Evolutionary conservation across 495 filamentous ascomycete genomes (phyloP), one percentile per base, ranked within the genome.

Genomic region (Glarea lozoyensis): DNA sequence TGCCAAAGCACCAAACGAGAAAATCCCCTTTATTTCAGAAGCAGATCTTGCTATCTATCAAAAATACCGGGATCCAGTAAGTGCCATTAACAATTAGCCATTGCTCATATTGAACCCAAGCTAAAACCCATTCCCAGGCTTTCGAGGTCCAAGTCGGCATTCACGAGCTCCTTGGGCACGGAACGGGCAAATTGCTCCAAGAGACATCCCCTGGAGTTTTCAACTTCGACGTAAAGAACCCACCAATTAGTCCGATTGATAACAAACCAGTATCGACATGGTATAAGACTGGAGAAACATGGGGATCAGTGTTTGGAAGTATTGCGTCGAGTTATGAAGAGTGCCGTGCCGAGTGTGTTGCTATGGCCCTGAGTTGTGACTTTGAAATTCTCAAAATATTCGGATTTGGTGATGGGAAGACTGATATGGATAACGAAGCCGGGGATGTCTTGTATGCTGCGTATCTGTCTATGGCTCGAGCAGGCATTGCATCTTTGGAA

Each of bases 131-230:
- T n/a, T n/a, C n/a, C n/a, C n/a, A n/a, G n/a, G 81, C 92, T 2
- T 96, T 96, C 54, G 90, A 97, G 58, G 86, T 97, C 6, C 88
- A 95, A 61, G 89, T 96, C 13, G 90, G 88, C 10, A 78, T 96
- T 18, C 92, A 98, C 63, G 92, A 98, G 57, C 79, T 97, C 22
- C 84, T 95, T 6, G 92, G 90, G 0, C 92, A 98, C 52, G 92
- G 92, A 7, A 95, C 90, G 23, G 90, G 92, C 17, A 98, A 98
- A 61, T 73, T 96, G 1, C 72, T 98, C 2, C 88, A 94, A 60
- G 90, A 96, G 58, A 94, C 84, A 1, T 68, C 79, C 0, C 74
- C 79, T 0, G 88, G 86, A 3, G 63, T 72, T 22, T 96, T 76
- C 67, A 98, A 98, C 67, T 97, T 97, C 54, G 82, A 95, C 49